Conservation (phyloP, 192 early-diverging fungal species). For the Entomortierella lignicola region DNA sequence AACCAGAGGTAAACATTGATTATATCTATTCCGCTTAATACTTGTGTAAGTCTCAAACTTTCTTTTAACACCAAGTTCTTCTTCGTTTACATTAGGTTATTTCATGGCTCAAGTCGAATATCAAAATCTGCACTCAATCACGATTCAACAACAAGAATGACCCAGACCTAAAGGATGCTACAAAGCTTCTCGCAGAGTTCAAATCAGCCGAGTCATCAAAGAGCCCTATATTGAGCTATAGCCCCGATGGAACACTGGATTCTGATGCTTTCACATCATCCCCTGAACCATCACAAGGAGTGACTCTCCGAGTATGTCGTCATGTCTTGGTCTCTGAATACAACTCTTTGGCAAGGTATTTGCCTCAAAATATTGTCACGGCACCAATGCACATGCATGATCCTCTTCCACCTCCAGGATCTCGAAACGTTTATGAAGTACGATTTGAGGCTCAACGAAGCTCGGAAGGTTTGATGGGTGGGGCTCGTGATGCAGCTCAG, state of each 20-base stretch:
- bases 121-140: conserved; percentile 24
- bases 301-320: conserved; percentile 33
- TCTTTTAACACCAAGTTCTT: not conserved
- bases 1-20: conserved; percentile 66
- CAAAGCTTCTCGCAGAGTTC: conserved; percentile 2
- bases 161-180: conserved; percentile 30
- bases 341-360: conserved; percentile 56
- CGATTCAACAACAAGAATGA: conserved; percentile 31
- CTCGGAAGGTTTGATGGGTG: conserved; percentile 19
- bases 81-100: conserved; percentile 25
- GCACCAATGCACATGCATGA: conserved; percentile 70
- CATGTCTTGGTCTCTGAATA: conserved; percentile 63
- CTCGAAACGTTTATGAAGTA: conserved; percentile 50
- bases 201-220: conserved; percentile 2
- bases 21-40: not conserved
- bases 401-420: conserved; percentile 71
- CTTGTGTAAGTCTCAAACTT: not conserved
- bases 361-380: conserved; percentile 62
- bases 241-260: conserved; percentile 46
- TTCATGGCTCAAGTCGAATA: conserved; percentile 53
- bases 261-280: conserved; percentile 3
- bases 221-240: conserved; percentile 20
- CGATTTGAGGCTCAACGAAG: conserved; percentile 38
- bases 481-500: conserved; percentile 36
- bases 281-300: not conserved